Conservation (phyloP, 1,284 basidiomycete genomes). For the Boletellus dicymbophilus region DNA sequence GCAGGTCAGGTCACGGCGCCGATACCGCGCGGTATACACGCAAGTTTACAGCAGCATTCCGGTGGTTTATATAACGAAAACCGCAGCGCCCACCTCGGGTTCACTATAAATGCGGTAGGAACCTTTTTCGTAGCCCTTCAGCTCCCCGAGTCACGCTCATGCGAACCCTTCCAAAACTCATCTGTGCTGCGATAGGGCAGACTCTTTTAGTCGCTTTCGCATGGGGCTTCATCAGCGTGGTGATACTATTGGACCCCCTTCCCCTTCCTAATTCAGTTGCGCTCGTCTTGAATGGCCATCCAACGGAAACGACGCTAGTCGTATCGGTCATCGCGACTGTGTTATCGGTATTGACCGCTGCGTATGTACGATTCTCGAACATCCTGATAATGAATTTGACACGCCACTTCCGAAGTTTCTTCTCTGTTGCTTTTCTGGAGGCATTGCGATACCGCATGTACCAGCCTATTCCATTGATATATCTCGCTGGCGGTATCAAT, state of each 20-base stretch:
- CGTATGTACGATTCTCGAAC: background rate
- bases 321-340: constrained; percentile 7
- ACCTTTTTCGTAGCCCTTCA: too few species aligned
- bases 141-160: too few species aligned
- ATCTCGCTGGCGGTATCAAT: background rate
- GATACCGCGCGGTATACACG: too few species aligned
- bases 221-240: constrained; percentile 8
- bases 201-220: background rate
- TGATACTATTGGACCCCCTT: background rate
- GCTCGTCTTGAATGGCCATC: background rate
- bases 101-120: too few species aligned
- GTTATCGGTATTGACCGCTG: background rate
- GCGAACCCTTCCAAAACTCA: background rate
- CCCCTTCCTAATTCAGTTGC: background rate
- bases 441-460: constrained; percentile 5
- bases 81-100: too few species aligned
- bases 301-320: constrained; percentile 3
- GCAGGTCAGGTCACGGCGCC: too few species aligned
- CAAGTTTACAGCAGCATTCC: too few species aligned
- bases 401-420: background rate
- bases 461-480: constrained; percentile 3
- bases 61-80: too few species aligned
- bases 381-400: background rate
- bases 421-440: constrained; percentile 5
- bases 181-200: background rate